A percentile compares a stretch with the other conserved stretches of the same genome.
These are phyloP conservation scores for Citrullus mucosospermus DNA, from an alignment of 306 rosid genomes.

Conservation along the genomic window DNA sequence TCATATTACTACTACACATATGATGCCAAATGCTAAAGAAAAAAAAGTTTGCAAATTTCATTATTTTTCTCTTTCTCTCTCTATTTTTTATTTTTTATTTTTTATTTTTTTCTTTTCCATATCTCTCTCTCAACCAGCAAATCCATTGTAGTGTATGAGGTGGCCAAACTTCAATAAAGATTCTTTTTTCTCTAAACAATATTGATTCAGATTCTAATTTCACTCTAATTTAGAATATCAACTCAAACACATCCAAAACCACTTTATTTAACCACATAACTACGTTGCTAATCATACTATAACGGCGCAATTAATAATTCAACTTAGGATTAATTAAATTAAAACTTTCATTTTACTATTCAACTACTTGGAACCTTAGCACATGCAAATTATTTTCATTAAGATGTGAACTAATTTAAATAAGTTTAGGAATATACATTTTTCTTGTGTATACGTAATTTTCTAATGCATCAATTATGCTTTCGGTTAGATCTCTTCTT, in stretches of 20 bases:
- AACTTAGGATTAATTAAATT: conserved; percentile 14
- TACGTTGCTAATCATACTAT: not conserved
- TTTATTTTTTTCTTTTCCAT: too few species aligned
- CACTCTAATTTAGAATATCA: not conserved
- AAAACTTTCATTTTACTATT: conserved; percentile 10
- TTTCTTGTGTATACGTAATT: too few species aligned
- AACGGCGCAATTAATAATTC: not conserved
- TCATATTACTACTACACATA: not conserved
- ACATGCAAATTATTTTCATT: conserved; percentile 24
- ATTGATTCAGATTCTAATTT: not conserved
- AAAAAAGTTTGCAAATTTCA: not conserved
- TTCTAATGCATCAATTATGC: not conserved
- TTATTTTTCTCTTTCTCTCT: not conserved
- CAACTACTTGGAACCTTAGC: conserved; percentile 24
- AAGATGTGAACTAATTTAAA: not conserved
- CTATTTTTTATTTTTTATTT: not conserved
- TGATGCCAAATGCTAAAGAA: not conserved
- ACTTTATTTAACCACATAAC: not conserved
- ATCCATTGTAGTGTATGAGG: not conserved
- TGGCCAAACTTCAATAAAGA: not conserved
- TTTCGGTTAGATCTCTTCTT: not conserved
- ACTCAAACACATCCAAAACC: not conserved
- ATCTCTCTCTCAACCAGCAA: not conserved
- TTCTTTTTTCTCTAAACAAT: not conserved
- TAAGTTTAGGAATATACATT: not conserved